These are phyloP conservation scores for Leptomonas pyrrhocoris DNA, from an alignment of 208 protist genomes.

Conservation along the genomic window DNA sequence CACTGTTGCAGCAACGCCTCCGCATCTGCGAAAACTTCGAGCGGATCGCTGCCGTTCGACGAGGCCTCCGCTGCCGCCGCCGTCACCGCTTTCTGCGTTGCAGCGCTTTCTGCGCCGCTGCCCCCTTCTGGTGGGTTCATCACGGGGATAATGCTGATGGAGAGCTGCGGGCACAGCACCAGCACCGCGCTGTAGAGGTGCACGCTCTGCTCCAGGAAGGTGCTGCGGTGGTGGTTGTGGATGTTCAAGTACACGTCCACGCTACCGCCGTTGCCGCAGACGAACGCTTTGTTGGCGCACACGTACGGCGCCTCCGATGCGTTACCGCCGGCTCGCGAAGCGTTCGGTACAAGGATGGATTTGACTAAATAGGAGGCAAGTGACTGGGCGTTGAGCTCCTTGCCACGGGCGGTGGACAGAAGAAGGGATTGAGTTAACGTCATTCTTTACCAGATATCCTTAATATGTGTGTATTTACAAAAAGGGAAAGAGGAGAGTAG, in stretches of 20 bases:
- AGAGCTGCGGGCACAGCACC: conserved; percentile 37
- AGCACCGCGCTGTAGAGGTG: conserved; percentile 65
- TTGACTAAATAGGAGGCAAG: conserved; percentile 32
- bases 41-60: not conserved
- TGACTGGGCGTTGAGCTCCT: conserved; percentile 36
- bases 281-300: conserved; percentile 9
- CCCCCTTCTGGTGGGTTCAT: not conserved
- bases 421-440: conserved; percentile 12
- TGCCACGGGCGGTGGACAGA: conserved; percentile 28
- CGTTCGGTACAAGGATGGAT: conserved; percentile 20
- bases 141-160: conserved; percentile 68
- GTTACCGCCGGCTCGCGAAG: not conserved
- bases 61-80: not conserved
- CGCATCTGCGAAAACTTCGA: conserved; percentile 25
- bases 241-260: conserved; percentile 55
- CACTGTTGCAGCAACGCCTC: conserved; percentile 18
- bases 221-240: conserved; percentile 52
- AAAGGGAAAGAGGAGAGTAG: not conserved
- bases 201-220: conserved; percentile 67
- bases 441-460: conserved; percentile 6
- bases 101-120: not conserved
- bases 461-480: too few relatives aligned
- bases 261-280: conserved; percentile 20
- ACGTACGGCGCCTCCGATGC: conserved; percentile 13
- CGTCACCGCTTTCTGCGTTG: not conserved